Percentiles rank a stretch among this genome's conserved stretches.
Conservation (phyloP, 2,329 filamentous ascomycete genomes). For the Hirsutella minnesotensis region DNA sequence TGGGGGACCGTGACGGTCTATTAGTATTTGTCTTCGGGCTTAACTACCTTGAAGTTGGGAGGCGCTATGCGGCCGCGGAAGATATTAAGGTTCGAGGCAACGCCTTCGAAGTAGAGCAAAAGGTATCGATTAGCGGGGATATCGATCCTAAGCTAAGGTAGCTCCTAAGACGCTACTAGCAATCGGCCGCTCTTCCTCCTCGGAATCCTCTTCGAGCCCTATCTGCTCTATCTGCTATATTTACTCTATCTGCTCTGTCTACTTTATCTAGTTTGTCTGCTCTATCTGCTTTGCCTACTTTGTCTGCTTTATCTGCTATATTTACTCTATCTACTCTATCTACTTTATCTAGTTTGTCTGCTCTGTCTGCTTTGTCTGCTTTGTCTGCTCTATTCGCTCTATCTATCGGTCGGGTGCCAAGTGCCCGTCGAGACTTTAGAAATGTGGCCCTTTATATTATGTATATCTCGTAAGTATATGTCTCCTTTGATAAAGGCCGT, state of each 20-base stretch:
- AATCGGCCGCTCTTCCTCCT: constrained; percentile 59
- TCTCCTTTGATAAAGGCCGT: constrained; percentile 93
- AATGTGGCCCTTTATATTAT: constrained; percentile 94
- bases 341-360: too few species aligned
- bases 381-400: too few species aligned
- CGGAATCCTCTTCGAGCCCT: constrained; percentile 93
- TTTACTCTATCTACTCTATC: too few species aligned
- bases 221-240: too few species aligned
- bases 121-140: constrained; percentile 92
- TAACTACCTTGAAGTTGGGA: constrained; percentile 68
- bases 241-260: too few species aligned
- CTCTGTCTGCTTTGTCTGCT: too few species aligned
- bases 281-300: too few species aligned
- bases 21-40: constrained; percentile 60
- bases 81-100: constrained; percentile 89
- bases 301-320: too few species aligned
- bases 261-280: too few species aligned
- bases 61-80: constrained; percentile 67
- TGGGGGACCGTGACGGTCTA: constrained; percentile 72
- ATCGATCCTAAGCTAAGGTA: constrained; percentile 92
- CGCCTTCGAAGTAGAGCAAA: constrained; percentile 95
- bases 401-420: constrained; percentile 83
- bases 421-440: constrained; percentile 80
- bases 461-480: constrained; percentile 95
- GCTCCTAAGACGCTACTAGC: constrained; percentile 71